Base-by-base conservation (phyloP, 116 monocot species). In the Papilionanthe hybrid region DNA sequence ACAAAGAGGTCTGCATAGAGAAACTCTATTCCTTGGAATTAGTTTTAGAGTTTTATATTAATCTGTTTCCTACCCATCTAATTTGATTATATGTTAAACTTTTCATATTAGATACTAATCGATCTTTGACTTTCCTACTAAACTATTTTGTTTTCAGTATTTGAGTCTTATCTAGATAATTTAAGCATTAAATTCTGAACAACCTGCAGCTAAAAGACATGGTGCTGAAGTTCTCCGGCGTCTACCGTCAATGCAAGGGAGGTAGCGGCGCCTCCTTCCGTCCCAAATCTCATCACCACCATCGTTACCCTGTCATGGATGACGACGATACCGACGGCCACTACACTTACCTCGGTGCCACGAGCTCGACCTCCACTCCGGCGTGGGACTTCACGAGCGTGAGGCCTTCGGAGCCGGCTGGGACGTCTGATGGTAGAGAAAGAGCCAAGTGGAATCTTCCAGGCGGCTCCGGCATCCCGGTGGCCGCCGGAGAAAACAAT, bases 201-300 rank as follows among this genome's bases (percentile, higher is more conserved):
- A 43, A 58, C 27, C 9, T 9, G 57, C 86, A 94, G 94, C 84
- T 91, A 37, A 94, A 94, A 77, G 91, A 94, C 84, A 91, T 91
- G 90, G 89, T 88, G 72, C 45, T 94, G 28, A 91, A 91, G 76
- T 76, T 91, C 82, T 91, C 94, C 12, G 94, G 94, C 10, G 80
- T 78, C 18, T 78, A 85, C 78, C 80, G 88, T 42, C 94, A 88
- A 23, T 78, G 87, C 88, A 91, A 90, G 43, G 90, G 90, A 7
- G 80, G 80, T 11, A 53, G 57, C 42, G 42, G 80, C 22, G 42
- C 69, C 19, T 78, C 85, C 29, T 78, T 56, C 72, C 60, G 83
- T 28, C 76, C 67, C 43, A 83, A 74, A 48, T 77, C 44, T 42
- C 23, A 63, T 71, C 79, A 23, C 43, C 83, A 84, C 63, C 71